Conservation (phyloP, 2,329 filamentous ascomycete species). For the Xylaria multiplex region DNA sequence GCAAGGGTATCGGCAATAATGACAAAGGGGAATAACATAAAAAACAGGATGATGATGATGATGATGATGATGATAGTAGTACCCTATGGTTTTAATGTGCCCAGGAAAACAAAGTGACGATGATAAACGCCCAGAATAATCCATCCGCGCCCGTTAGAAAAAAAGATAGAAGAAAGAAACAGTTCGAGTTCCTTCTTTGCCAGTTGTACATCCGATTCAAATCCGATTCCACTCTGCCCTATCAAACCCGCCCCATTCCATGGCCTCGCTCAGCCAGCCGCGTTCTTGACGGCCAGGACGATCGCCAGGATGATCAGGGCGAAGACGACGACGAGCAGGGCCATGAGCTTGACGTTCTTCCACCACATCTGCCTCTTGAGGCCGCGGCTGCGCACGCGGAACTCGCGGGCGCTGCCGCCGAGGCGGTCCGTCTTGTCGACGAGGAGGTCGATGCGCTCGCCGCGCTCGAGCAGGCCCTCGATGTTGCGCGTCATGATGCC, state of each 20-base stretch:
- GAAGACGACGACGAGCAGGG: conserved; percentile 76
- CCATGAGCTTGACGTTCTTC: conserved; percentile 98
- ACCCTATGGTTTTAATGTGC: conserved; percentile 7
- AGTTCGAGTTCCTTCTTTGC: conserved; percentile 5
- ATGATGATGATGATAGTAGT: not conserved
- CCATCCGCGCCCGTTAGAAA: conserved; percentile 10
- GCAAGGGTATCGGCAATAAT: conserved; percentile 39
- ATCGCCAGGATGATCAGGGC: conserved; percentile 66
- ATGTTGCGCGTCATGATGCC: conserved; percentile 98
- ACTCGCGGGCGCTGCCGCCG: conserved; percentile 88
- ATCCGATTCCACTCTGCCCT: not conserved
- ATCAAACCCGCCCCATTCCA: not conserved
- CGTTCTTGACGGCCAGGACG: conserved; percentile 63
- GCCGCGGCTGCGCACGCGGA: conserved; percentile 85
- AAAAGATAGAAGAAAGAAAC: conserved; percentile 24
- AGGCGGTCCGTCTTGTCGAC: conserved; percentile 97
- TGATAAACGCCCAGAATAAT: conserved; percentile 5
- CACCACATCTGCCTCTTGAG: conserved; percentile 98
- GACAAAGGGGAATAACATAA: conserved; percentile 19
- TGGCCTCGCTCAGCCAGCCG: conserved; percentile 31
- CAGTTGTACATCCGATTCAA: conserved; percentile 28
- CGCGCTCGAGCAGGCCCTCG: conserved; percentile 85
- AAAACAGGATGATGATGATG: not conserved
- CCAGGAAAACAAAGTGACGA: conserved; percentile 10
- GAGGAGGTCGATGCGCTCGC: conserved; percentile 90